Base-by-base conservation (phyloP, 2,329 filamentous ascomycete genomes). In the Fusarium caatingaense region DNA sequence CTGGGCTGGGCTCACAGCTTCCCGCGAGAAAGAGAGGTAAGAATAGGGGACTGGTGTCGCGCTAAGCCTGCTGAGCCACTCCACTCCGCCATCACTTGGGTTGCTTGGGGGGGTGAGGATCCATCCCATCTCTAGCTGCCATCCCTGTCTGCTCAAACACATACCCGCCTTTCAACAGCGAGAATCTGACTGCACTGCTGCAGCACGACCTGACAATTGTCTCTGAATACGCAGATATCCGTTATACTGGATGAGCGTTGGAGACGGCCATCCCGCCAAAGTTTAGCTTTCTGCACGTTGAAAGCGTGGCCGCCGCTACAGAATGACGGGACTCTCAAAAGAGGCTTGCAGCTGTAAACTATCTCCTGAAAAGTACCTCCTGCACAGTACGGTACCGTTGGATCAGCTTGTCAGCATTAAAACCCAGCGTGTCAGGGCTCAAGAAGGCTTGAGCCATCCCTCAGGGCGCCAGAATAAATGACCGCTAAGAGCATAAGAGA, bases 41-140 rank as follows among this genome's bases (percentile, higher is more conserved):
- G 73, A 75, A 76, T 76, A 76, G 74, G 74, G 74, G 74, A 76
- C 74, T 69, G 70, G 60, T 54, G 37, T 73, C 68, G 63, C 72
- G 72, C 74, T 76, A 76, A 72, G 72, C 64, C 64, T 71, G 75
- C 75, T 77, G 74, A 77, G 75, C 75, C 75, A 76, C 75, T 68
- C 71, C 64, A 73, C 72, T 69, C 68, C 66, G 73, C 72, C 72
- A 64, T 72, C 56, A 67, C 58, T 74, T 64, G 60, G 59, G 27
- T 53, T 25, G 32, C 65, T 60, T 73, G 71, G 59, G 62, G 68
- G 72, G 71, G 70, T 62, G 58, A 62, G 70, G 71, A 68, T 70
- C 71, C 71, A 63, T 72, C 59, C 68, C 68, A 65, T 71, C 60
- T 71, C 61, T 50, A 57, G 64, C 56, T 56, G 32, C 55, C 40